Evolutionary conservation across 2,329 filamentous ascomycete genomes (phyloP).

Genomic region (Alternaria triticimaculans): DNA sequence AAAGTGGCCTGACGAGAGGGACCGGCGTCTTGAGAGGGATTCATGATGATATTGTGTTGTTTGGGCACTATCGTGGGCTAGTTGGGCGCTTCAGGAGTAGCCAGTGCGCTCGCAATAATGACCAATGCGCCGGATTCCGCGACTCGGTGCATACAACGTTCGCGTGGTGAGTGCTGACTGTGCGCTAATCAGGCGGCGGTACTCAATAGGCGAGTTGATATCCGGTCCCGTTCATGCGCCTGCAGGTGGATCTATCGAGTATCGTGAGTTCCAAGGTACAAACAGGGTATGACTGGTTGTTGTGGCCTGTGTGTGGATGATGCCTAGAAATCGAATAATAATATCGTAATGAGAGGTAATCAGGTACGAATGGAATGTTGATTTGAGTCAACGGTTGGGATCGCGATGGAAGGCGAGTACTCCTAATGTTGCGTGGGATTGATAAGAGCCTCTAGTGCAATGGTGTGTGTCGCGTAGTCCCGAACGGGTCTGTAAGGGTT

Average conservation of each 20-base stretch:
- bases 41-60: slow-evolving; percentile 35
- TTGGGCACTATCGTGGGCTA: slow-evolving; percentile 12
- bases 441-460: slow-evolving; percentile 27
- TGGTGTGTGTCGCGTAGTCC: slow-evolving; percentile 16
- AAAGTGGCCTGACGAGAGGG: slow-evolving; percentile 21
- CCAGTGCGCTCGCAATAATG: slow-evolving; percentile 13
- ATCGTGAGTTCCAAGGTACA: slow-evolving; percentile 23
- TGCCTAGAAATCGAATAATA: background rate
- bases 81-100: slow-evolving; percentile 8
- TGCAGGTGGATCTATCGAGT: slow-evolving; percentile 24
- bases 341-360: background rate
- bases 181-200: slow-evolving; percentile 16
- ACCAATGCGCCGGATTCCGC: slow-evolving; percentile 20
- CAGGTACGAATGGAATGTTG: background rate
- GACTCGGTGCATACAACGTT: slow-evolving; percentile 20
- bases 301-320: slow-evolving; percentile 11
- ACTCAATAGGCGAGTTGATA: slow-evolving; percentile 18
- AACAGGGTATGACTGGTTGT: slow-evolving; percentile 27
- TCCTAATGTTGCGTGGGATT: slow-evolving; percentile 17
- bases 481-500: slow-evolving; percentile 19
- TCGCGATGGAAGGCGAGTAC: slow-evolving; percentile 4
- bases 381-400: background rate
- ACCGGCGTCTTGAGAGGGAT: slow-evolving; percentile 29
- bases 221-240: slow-evolving; percentile 19
- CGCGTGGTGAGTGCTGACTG: slow-evolving; percentile 24